These are phyloP conservation scores for Penicillium sp. DNA, from an alignment of 2,329 filamentous ascomycete genomes.

Conservation along the genomic window DNA sequence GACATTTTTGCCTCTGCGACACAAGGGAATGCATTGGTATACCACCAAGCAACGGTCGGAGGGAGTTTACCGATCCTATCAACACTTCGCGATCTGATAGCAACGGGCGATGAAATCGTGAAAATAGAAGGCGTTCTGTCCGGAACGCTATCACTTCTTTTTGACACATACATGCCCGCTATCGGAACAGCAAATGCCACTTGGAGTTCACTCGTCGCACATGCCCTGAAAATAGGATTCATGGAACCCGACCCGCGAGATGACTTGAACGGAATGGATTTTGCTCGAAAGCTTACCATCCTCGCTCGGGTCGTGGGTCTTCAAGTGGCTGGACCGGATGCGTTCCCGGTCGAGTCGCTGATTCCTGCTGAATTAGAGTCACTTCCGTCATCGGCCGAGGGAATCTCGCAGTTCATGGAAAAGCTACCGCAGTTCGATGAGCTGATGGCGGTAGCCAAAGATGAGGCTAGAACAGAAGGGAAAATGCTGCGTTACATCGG, in stretches of 20 bases:
- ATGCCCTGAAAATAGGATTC: constrained; percentile 89
- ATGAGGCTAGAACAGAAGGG: constrained; percentile 75
- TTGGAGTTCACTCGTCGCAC: constrained; percentile 88
- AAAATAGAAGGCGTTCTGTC: constrained; percentile 97
- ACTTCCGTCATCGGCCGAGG: constrained; percentile 54
- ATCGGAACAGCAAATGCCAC: constrained; percentile 61
- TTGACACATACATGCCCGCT: constrained; percentile 92
- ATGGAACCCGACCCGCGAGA: constrained; percentile 86
- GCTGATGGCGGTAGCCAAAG: constrained; percentile 84
- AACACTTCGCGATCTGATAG: constrained; percentile 86
- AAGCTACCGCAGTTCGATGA: constrained; percentile 77
- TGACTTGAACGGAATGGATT: constrained; percentile 82
- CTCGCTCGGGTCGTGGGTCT: constrained; percentile 83
- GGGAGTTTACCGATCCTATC: constrained; percentile 92
- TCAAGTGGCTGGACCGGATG: constrained; percentile 75
- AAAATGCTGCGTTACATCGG: constrained; percentile 95
- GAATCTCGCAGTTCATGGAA: constrained; percentile 79
- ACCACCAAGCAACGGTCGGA: constrained; percentile 93
- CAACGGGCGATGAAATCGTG: constrained; percentile 86
- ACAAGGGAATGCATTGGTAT: constrained; percentile 68
- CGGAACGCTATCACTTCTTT: constrained; percentile 95
- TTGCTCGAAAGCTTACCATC: constrained; percentile 93
- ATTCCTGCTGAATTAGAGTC: constrained; percentile 85
- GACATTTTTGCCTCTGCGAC: constrained; percentile 77
- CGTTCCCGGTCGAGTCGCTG: constrained; percentile 89